Evolutionary conservation across 805 yeast genomes (phyloP).

Genomic region (Vanderwaltozyma polyspora): DNA sequence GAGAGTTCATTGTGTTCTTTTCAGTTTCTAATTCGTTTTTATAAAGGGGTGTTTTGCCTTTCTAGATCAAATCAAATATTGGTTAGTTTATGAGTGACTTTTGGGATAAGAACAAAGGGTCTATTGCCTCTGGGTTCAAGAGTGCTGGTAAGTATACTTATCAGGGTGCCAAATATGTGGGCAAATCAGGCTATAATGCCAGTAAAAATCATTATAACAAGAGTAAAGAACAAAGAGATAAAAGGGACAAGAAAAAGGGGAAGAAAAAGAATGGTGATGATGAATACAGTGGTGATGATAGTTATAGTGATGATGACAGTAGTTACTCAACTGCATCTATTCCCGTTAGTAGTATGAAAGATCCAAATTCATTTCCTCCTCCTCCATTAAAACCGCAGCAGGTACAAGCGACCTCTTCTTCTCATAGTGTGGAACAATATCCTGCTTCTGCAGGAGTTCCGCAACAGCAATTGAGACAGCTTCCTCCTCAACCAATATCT

Average conservation of each 20-base stretch:
- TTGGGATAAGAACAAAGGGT: conserved; percentile 33
- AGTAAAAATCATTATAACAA: conserved; percentile 26
- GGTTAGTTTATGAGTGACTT: conserved; percentile 26
- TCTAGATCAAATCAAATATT: no score
- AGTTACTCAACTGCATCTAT: not conserved
- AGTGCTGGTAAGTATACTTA: conserved; percentile 29
- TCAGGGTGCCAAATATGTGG: conserved; percentile 30
- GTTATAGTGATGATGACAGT: not conserved
- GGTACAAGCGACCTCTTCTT: no score
- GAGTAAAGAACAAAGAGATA: conserved; percentile 7
- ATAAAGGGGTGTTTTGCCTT: no score
- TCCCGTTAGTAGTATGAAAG: no score
- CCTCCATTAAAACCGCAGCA: no score
- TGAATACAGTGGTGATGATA: not conserved
- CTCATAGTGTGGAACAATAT: no score
- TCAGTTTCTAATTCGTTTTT: no score
- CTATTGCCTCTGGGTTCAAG: conserved; percentile 27
- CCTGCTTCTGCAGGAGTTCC: no score
- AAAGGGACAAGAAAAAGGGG: conserved; percentile 2
- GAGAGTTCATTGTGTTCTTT: no score
- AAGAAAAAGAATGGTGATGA: not conserved
- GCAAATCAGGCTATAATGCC: conserved; percentile 31
- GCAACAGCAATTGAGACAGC: no score
- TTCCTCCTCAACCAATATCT: no score
- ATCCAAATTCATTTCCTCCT: no score